Conservation (phyloP, 2,329 filamentous ascomycete species). For the Cladosporium austrohemisphaericum region DNA sequence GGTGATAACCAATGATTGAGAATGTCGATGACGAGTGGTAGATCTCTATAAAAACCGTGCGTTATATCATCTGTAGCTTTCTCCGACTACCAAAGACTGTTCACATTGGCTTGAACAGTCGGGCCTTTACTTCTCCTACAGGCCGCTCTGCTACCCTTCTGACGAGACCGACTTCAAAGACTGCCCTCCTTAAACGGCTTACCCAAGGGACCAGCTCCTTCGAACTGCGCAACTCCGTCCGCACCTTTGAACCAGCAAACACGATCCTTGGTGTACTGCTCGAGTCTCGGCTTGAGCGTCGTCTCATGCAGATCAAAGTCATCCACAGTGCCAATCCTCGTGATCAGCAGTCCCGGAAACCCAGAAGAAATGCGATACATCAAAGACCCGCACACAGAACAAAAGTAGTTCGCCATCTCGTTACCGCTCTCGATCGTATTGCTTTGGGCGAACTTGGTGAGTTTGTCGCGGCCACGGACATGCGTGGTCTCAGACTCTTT, state of each 20-base stretch:
- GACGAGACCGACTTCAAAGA: neutral
- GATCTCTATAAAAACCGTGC: too few species aligned
- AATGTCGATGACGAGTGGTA: too few species aligned
- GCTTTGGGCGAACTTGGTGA: constrained; percentile 46
- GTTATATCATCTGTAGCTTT: too few species aligned
- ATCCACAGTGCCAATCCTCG: constrained; percentile 60
- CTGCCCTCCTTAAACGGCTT: neutral
- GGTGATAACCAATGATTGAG: too few species aligned
- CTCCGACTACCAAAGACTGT: too few species aligned
- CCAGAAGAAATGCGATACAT: constrained; percentile 53
- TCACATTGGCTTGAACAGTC: too few species aligned
- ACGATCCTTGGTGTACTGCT: constrained; percentile 1
- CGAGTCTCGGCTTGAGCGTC: constrained; percentile 47
- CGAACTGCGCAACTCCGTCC: constrained; percentile 2
- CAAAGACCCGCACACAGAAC: constrained; percentile 55
- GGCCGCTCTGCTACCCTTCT: too few species aligned
- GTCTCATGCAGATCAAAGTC: constrained; percentile 58
- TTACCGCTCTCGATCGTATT: constrained; percentile 48
- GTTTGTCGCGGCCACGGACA: constrained; percentile 50
- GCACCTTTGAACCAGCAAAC: constrained; percentile 11
- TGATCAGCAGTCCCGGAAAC: constrained; percentile 47
- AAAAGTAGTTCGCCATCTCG: constrained; percentile 62
- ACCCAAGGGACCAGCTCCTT: constrained; percentile 4
- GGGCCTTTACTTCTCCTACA: too few species aligned
- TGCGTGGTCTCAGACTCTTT: constrained; percentile 39